Evolutionary conservation across 768 basidiomycete genomes (phyloP), one percentile per base, ranked within the genome.

Genomic region (Tricholoma sp.): DNA sequence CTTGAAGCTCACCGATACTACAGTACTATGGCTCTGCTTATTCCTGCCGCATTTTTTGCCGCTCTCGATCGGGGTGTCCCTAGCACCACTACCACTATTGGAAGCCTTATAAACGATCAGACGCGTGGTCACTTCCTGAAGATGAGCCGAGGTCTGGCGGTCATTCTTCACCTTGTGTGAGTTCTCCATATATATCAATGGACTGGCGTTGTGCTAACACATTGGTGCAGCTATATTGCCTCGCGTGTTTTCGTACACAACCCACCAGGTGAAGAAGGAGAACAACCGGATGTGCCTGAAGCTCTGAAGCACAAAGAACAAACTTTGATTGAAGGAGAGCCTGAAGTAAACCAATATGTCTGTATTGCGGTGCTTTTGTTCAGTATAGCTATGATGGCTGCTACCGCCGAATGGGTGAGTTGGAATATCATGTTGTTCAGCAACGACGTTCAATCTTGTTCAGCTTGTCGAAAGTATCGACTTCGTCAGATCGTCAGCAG

Each of bases 211-310:
- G 33, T 56, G 29, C 52, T 15, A 59, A 29, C 4, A 24, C 28
- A 5, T 45, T 42, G 2, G 29, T 48, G 20, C 55, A 85, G 87
- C 13, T 89, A 91, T 62, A 65, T 89, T 34, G 75, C 71, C 56
- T 88, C 88, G 11, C 80, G 88, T 11, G 74, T 90, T 24, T 91
- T 81, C 70, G 67, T 88, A 36, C 83, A 86, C 67, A 79, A 88
- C 62, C 87, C 88, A 2, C 88, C 88, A 0, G 86, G 86, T 5
- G 75, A 82, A 2, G 75, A 76, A 15, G 61, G 63, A 11, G 64
- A 72, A 4, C 71, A 73, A 31, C 73, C 77, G 2, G 69, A 77
- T 44, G 79, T 80, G 4, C 79, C 82, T 18, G 65, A 66, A 31
- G 75, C 75, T 8, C 65, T 82, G 31, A 73, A 70, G 55, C 67